Evolutionary conservation across 164 flowering plant species (phyloP).

Genomic region (Vitis cinerea): DNA sequence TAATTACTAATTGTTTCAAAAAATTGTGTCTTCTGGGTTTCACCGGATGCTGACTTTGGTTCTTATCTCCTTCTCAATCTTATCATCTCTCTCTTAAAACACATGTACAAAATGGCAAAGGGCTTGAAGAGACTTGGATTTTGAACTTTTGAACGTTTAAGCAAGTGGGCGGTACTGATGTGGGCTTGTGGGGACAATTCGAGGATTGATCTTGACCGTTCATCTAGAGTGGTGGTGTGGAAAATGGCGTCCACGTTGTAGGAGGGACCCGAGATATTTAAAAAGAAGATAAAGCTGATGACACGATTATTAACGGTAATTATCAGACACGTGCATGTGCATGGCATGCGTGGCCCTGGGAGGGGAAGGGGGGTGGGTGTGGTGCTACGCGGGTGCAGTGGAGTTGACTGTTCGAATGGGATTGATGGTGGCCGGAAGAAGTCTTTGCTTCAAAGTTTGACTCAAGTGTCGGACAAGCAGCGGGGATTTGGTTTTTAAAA

Average conservation of each 20-base stretch:
- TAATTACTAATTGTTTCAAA: too few relatives aligned
- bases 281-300: too few relatives aligned
- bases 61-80: slow-evolving; percentile 24
- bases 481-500: background rate
- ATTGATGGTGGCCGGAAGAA: slow-evolving; percentile 1
- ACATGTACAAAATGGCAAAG: too few relatives aligned
- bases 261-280: too few relatives aligned
- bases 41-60: slow-evolving; percentile 18
- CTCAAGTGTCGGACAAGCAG: background rate
- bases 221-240: too few relatives aligned
- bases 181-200: background rate
- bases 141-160: background rate
- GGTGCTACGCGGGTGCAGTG: too few relatives aligned
- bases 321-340: background rate
- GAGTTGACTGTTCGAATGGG: background rate
- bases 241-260: too few relatives aligned
- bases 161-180: too few relatives aligned
- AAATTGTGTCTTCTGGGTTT: background rate
- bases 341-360: background rate
- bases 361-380: background rate
- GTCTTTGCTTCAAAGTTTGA: background rate
- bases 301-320: slow-evolving; percentile 1
- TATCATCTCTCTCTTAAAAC: slow-evolving; percentile 8
- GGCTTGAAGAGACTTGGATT: background rate
- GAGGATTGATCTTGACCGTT: too few relatives aligned